Base-by-base conservation (phyloP, 345 rosid species). In the Brassica juncea region DNA sequence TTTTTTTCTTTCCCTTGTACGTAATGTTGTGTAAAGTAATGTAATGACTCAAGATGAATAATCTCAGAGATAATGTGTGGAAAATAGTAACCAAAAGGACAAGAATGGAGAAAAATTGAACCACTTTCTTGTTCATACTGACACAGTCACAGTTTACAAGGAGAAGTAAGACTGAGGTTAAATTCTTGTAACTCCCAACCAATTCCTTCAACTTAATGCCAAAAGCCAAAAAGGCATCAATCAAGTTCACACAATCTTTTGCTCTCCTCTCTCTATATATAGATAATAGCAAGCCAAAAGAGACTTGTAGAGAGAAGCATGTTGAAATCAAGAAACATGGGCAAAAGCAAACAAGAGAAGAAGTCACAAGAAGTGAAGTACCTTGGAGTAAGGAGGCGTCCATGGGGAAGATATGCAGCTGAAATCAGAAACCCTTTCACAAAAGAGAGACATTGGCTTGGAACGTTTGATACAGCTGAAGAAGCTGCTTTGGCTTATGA, bases 391-490 rank as follows among this genome's bases (percentile, higher is more conserved):
- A 71, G 94, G 69, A 84, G 91, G 44, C 75, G 97, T 80, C 97
- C 94, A 37, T 92, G 97, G 97, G 97, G 93, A 10, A 84, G 93
- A 70, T 92, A 92, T 70, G 94, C 97, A 16, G 91, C 97, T 11
- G 97, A 92, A 82, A 90, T 91, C 78, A 81, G 94, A 81, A 89
- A 91, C 87, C 97, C 91, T 32, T 82, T 86, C 15, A 90, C 97
- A 27, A 92, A 90, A 75, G 91, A 92, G 80, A 86, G 94, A 79
- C 92, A 86, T 67, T 92, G 97, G 97, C 87, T 92, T n/a, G 92
- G 97, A 23, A 92, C 94, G 12, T 90, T 90, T 32, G 93, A 92
- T 82, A 92, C 97, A 10, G 92, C 94, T 0, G 89, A 88, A 79
- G 92, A 90, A 72, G 97, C 94, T 6, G 94, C 93, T 67, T 71